A percentile compares a stretch with the other conserved stretches of the same genome.
Evolutionary conservation across 129 eudicot species (phyloP).

Genomic region (Ambrosia trifida): DNA sequence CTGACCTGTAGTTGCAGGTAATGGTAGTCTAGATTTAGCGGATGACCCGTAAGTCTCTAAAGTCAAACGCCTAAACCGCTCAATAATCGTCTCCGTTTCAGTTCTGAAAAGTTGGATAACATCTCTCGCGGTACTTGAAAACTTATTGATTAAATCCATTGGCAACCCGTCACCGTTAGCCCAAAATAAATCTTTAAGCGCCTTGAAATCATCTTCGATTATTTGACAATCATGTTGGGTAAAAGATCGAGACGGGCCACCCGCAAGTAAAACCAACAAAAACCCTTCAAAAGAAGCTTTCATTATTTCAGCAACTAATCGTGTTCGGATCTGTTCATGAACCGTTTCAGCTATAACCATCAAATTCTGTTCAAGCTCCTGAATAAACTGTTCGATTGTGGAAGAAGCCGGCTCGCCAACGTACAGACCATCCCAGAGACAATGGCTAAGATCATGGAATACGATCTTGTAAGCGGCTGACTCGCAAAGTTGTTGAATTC

Average conservation of each 20-base stretch:
- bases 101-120: slow-evolving; percentile 71
- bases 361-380: slow-evolving; percentile 71
- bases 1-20: slow-evolving; percentile 94
- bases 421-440: slow-evolving; percentile 81
- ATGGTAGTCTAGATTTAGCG: slow-evolving; percentile 77
- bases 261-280: slow-evolving; percentile 87
- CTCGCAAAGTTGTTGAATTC: slow-evolving; percentile 82
- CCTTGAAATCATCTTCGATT: slow-evolving; percentile 85
- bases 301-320: slow-evolving; percentile 86
- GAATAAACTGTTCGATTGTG: slow-evolving; percentile 76
- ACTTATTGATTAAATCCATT: slow-evolving; percentile 68
- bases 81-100: slow-evolving; percentile 75
- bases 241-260: slow-evolving; percentile 84
- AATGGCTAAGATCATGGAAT: slow-evolving; percentile 78
- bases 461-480: slow-evolving; percentile 71
- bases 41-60: slow-evolving; percentile 84
- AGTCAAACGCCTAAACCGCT: slow-evolving; percentile 69
- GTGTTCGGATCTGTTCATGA: slow-evolving; percentile 77
- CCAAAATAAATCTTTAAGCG: slow-evolving; percentile 79
- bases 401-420: slow-evolving; percentile 78
- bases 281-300: slow-evolving; percentile 88
- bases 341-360: slow-evolving; percentile 66
- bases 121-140: slow-evolving; percentile 66
- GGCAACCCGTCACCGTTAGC: slow-evolving; percentile 98
- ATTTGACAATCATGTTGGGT: slow-evolving; percentile 64